These are phyloP conservation scores for Acanthamoeba lenticulata DNA, from an alignment of 208 protist genomes.

Conservation along the genomic window DNA sequence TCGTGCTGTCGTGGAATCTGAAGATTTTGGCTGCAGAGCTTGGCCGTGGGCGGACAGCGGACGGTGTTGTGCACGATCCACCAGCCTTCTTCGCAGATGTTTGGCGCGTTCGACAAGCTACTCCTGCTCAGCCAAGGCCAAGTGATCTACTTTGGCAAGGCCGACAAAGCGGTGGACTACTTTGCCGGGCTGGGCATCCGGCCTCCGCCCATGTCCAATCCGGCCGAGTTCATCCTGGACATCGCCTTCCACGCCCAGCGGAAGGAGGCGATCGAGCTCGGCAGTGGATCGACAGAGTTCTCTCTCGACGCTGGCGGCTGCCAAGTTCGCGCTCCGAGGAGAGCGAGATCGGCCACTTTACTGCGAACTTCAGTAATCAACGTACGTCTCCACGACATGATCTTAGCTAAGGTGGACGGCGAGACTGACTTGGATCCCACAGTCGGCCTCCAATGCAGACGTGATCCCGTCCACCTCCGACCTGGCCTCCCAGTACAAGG, in stretches of 20 bases:
- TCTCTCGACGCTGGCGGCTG: too few relatives aligned
- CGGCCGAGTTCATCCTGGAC: slow-evolving; percentile 59
- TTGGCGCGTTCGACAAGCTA: slow-evolving; percentile 85
- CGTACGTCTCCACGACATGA: too few relatives aligned
- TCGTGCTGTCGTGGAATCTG: too few relatives aligned
- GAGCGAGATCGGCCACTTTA: too few relatives aligned
- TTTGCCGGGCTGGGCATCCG: neutral
- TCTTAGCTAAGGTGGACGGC: too few relatives aligned
- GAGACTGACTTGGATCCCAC: too few relatives aligned
- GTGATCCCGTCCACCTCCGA: neutral
- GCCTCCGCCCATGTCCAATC: neutral
- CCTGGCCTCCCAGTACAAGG: neutral
- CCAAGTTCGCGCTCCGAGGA: neutral
- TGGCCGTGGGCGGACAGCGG: neutral
- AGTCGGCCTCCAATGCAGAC: too few relatives aligned
- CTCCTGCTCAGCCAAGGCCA: slow-evolving; percentile 76
- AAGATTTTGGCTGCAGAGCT: neutral
- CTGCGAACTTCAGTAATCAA: too few relatives aligned
- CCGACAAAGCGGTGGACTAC: slow-evolving; percentile 39
- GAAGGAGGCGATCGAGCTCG: neutral
- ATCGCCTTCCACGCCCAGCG: neutral
- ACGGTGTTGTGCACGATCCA: slow-evolving; percentile 63
- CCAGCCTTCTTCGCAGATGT: slow-evolving; percentile 73
- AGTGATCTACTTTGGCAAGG: slow-evolving; percentile 61
- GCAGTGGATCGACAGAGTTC: too few relatives aligned